Percentiles rank a stretch among this genome's conserved stretches.
phyloP scores from a whole-genome alignment of 768 basidiomycete species.

The Tricholoma saponaceum region DNA sequence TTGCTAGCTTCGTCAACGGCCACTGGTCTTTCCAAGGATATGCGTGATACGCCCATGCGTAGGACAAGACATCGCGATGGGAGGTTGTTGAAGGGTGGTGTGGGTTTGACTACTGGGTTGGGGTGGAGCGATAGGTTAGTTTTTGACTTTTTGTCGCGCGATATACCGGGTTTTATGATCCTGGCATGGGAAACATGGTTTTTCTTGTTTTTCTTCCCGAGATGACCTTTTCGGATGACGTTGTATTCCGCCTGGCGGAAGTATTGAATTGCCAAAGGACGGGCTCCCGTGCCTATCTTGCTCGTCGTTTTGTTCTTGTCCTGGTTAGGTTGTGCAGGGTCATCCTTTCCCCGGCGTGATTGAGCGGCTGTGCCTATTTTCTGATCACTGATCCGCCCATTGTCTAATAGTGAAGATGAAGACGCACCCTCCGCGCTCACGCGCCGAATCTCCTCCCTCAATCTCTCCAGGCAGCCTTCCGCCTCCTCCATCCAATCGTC shows the following conservation, averaged over 20 bases:
- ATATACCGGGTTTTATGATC: no score
- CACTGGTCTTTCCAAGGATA: constrained; percentile 40
- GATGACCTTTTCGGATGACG: no score
- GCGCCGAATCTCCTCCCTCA: constrained; percentile 54
- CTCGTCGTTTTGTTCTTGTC: no score
- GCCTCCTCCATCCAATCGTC: constrained; percentile 35
- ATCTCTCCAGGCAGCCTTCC: constrained; percentile 44
- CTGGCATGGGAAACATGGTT: no score
- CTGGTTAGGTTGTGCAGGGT: no score
- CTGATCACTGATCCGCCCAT: constrained; percentile 3
- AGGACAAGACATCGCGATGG: constrained; percentile 63
- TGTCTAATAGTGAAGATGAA: constrained; percentile 69
- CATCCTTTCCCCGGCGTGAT: not conserved
- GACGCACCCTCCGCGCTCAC: constrained; percentile 68
- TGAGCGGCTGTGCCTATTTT: not conserved
- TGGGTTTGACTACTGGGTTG: constrained; percentile 67
- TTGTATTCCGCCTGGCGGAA: no score
- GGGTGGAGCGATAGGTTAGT: constrained; percentile 73
- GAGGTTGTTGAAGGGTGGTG: constrained; percentile 49
- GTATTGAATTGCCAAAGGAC: no score
- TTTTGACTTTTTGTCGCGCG: no score
- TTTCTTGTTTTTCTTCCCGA: constrained; percentile 2
- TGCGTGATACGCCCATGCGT: constrained; percentile 52
- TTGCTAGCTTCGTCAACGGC: constrained; percentile 7
- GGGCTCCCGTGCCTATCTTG: no score